Conservation (phyloP, 169 alveolate species). For the Babesia caballi region DNA sequence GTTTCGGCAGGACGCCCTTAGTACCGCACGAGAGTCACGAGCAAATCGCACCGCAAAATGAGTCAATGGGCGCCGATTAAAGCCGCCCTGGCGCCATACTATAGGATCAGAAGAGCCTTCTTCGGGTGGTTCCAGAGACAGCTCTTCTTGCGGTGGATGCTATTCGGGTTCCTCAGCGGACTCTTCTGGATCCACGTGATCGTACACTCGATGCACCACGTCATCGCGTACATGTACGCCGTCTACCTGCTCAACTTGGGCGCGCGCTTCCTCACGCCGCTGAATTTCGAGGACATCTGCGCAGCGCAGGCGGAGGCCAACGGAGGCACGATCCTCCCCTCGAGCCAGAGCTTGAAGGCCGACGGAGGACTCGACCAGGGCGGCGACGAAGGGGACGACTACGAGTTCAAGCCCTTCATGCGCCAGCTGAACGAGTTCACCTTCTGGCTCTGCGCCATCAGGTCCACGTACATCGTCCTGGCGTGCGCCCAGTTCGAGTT, state of each 20-base stretch:
- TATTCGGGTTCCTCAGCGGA: conserved; percentile 42
- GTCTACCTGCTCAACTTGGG: conserved; percentile 68
- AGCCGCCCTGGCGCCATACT: too few species aligned
- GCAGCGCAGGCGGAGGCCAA: conserved; percentile 73
- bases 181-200: conserved; percentile 61
- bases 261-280: conserved; percentile 72
- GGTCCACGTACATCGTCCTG: conserved; percentile 72
- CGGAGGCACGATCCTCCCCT: conserved; percentile 74
- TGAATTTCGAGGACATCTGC: conserved; percentile 74
- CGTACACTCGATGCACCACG: conserved; percentile 60
- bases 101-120: too few species aligned
- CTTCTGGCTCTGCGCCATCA: conserved; percentile 82
- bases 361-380: not conserved
- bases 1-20: too few species aligned
- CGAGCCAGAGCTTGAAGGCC: conserved; percentile 26
- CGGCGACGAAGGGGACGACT: conserved; percentile 40
- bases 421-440: conserved; percentile 85
- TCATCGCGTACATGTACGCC: conserved; percentile 73
- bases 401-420: conserved; percentile 87
- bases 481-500: conserved; percentile 68
- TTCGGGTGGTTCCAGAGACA: conserved; percentile 59
- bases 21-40: too few species aligned
- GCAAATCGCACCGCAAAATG: too few species aligned
- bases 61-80: too few species aligned
- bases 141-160: conserved; percentile 66